Evolutionary conservation across 331 rosid species (phyloP), one percentile per base, ranked within the genome.

Genomic region (Arachis monticola): DNA sequence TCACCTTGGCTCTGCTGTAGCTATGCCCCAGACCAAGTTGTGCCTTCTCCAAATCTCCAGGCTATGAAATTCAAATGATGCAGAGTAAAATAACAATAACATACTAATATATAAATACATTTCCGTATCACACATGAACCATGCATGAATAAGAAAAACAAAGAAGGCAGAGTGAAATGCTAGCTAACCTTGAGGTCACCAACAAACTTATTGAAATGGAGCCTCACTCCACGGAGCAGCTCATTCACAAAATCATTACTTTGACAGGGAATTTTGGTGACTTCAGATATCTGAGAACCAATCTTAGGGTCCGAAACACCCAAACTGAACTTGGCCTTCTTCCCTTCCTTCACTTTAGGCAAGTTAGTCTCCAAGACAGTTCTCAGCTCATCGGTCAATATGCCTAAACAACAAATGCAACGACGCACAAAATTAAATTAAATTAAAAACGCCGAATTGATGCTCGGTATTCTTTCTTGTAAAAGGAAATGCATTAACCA

Each of bases 1-100:
- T 94, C 73, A 94, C 99, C 73, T 94, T 94, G 2, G 99, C 97
- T 66, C 99, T 86, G 88, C 99, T 94, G 85, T 94, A 94, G 82
- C 99, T 90, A 79, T 94, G 97, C 27, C 88, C 92, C 45, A 94
- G 80, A 86, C 99, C 99, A 77, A 92, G 99, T 81, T 92, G 97
- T 9, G 96, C 97, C 60, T 92, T 91, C 50, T 88, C 96, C 72
- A 94, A 59, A 84, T 94, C 99, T 10, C 97, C 93, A 0, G 93
- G 75, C 96, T 92, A 76, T 48, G 6, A 4, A 67, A 83, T 47
- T 40, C 48, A 69, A 55, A 1, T 40, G 44, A 69, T 35, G 1
- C 0, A n/a, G 46, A 4, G 41, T 46, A 32, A 56, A 13, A 67
- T 51, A 32, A 56, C 11, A 67, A 31, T 32, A 31, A 30, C n/a